These are phyloP conservation scores for Diaporthe ilicicola DNA, from an alignment of 2,329 filamentous ascomycete species.

Conservation along the genomic window DNA sequence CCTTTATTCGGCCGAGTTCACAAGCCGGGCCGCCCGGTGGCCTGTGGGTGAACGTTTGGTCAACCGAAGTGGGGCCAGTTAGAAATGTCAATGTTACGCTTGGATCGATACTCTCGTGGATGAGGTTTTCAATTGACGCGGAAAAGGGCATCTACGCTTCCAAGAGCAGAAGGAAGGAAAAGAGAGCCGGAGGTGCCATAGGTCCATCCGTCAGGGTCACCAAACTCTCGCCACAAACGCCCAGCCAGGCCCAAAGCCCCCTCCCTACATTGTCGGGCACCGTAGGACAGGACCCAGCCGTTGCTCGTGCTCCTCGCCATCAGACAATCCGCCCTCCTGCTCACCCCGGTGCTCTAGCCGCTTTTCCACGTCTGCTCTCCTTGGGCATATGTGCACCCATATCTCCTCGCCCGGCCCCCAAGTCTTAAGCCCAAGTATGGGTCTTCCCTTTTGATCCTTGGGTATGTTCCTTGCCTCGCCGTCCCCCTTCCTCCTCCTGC, in stretches of 20 bases:
- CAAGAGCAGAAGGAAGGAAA: neutral
- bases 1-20: constrained; percentile 4
- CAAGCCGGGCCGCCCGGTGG: neutral
- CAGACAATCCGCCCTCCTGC: neutral
- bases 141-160: neutral
- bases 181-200: neutral
- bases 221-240: neutral
- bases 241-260: neutral
- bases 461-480: constrained; percentile 44
- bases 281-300: neutral
- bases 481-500: constrained; percentile 45
- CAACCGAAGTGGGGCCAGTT: neutral
- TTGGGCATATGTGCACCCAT: constrained; percentile 45
- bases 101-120: neutral
- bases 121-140: neutral
- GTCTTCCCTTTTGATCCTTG: constrained; percentile 48
- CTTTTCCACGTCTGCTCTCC: constrained; percentile 37
- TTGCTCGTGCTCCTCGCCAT: neutral
- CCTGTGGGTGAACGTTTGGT: neutral
- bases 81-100: neutral
- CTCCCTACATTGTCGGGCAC: neutral
- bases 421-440: constrained; percentile 44
- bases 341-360: neutral
- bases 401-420: constrained; percentile 42
- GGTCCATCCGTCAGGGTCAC: neutral